These are phyloP conservation scores for Penicillium sp. DNA, from an alignment of 2,329 filamentous ascomycete species.

Conservation along the genomic window DNA sequence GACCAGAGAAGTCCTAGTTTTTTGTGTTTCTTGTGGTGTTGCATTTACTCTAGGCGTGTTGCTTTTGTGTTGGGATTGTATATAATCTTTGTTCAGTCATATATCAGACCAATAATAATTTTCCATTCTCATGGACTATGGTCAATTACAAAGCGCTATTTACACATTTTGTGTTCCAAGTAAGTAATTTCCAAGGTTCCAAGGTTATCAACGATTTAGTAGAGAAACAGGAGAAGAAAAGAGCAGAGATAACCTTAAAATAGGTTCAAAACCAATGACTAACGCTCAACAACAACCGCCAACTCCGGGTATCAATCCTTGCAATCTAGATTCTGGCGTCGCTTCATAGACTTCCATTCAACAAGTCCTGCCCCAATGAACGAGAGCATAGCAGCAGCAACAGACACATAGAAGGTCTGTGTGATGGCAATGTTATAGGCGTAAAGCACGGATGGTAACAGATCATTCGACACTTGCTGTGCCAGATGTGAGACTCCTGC, in stretches of 20 bases:
- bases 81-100: not conserved
- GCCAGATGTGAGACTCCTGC: slow-evolving; percentile 41
- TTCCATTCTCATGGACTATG: not conserved
- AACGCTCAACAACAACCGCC: not conserved
- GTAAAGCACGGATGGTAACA: slow-evolving; percentile 33
- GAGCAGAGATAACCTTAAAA: not conserved
- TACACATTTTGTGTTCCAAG: not conserved
- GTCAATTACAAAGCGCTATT: not conserved
- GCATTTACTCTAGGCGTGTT: too few species aligned
- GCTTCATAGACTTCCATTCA: slow-evolving; percentile 44
- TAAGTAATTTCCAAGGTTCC: too few species aligned
- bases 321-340: slow-evolving; percentile 5
- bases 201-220: not conserved
- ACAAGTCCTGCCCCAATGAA: slow-evolving; percentile 36
- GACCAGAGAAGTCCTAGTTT: not conserved
- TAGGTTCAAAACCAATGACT: not conserved
- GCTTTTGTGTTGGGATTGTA: too few species aligned
- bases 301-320: not conserved
- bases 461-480: slow-evolving; percentile 25
- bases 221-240: too few species aligned
- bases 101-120: too few species aligned
- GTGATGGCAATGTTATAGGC: slow-evolving; percentile 43
- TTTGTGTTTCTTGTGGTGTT: too few species aligned
- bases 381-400: slow-evolving; percentile 35
- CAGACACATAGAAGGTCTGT: slow-evolving; percentile 41